A percentile compares a stretch with the other conserved stretches of the same genome.
phyloP scores from a whole-genome alignment of 192 early-diverging fungal genomes.

The Rhizophagus sp. region DNA sequence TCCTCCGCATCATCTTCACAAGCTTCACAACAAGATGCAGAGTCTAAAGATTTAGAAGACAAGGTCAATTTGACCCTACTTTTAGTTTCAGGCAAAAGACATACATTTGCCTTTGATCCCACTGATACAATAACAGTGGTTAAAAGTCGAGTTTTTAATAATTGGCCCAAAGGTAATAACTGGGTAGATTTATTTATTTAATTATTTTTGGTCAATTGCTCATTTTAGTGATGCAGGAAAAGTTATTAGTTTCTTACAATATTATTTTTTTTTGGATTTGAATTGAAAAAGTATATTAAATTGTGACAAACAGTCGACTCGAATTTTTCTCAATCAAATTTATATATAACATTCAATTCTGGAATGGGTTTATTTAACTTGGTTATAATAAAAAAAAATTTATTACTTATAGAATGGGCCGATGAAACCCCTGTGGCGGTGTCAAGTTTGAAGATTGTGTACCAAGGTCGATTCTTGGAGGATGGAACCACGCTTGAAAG shows the following conservation, averaged over 20 bases:
- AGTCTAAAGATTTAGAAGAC: background rate
- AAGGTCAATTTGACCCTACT: conserved; percentile 42
- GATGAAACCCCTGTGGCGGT: conserved; percentile 44
- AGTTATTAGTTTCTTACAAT: background rate
- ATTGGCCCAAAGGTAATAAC: conserved; percentile 44
- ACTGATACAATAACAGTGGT: conserved; percentile 43
- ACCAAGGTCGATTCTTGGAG: conserved; percentile 48
- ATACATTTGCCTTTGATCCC: conserved; percentile 41
- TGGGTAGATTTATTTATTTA: background rate
- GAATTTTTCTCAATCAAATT: background rate
- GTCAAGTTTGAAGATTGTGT: conserved; percentile 47
- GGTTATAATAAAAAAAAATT: background rate
- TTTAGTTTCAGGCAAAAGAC: conserved; percentile 44
- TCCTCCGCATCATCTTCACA: background rate
- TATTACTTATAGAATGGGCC: conserved; percentile 37
- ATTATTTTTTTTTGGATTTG: background rate
- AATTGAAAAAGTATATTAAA: background rate
- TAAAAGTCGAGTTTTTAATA: conserved; percentile 42
- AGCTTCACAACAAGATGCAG: background rate
- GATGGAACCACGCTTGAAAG: conserved; percentile 44
- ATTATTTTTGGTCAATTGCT: background rate
- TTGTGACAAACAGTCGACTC: background rate
- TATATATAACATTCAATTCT: background rate
- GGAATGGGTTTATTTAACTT: background rate
- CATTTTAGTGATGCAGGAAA: background rate